Evolutionary conservation across 2,329 filamentous ascomycete species (phyloP).

Genomic region (Alternaria atra): DNA sequence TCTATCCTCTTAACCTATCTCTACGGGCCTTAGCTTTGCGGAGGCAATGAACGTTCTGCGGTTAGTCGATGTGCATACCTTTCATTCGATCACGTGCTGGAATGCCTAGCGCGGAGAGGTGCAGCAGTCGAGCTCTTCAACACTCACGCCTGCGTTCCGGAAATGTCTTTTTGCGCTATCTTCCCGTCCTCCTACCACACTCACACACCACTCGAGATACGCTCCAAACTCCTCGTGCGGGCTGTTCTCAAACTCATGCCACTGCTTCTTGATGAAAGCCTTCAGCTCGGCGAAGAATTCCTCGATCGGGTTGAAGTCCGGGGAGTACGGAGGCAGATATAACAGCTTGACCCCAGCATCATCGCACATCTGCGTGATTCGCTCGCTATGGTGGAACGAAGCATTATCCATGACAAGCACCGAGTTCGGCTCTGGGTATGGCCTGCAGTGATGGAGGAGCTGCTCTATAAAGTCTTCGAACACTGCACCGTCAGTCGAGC

Average conservation of each 20-base stretch:
- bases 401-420: conserved; percentile 25
- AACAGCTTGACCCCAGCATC: conserved; percentile 44
- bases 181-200: conserved; percentile 31
- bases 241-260: conserved; percentile 10
- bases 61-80: no score
- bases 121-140: no score
- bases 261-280: conserved; percentile 40
- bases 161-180: conserved; percentile 38
- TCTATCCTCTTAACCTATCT: no score
- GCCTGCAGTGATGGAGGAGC: conserved; percentile 16
- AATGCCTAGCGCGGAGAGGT: no score
- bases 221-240: conserved; percentile 30
- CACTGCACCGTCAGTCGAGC: conserved; percentile 17
- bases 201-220: conserved; percentile 42
- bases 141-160: conserved; percentile 28
- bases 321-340: conserved; percentile 50
- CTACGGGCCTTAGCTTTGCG: no score
- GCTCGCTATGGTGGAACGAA: conserved; percentile 25
- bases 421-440: conserved; percentile 12
- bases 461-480: conserved; percentile 23
- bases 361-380: conserved; percentile 42
- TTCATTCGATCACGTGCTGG: no score
- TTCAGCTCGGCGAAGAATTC: conserved; percentile 52
- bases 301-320: conserved; percentile 52
- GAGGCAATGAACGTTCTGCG: no score